phyloP scores from a whole-genome alignment of 495 filamentous ascomycete genomes.

The Podospora sp. region DNA sequence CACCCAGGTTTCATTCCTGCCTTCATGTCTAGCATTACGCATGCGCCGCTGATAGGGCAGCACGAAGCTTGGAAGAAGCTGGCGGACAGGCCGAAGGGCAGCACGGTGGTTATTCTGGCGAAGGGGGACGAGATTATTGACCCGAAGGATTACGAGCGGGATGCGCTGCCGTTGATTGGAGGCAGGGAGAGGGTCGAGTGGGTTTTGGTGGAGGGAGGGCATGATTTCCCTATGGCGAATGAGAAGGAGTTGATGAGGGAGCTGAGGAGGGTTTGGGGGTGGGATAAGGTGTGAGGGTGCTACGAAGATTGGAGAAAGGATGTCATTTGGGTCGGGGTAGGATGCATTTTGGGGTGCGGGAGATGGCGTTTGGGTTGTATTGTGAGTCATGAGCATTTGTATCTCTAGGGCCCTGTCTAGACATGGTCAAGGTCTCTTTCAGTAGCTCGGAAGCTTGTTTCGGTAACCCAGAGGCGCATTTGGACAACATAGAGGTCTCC shows the following conservation, averaged over 20 bases:
- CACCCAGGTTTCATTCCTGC: conserved; percentile 57
- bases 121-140: conserved; percentile 53
- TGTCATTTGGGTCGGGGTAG: too few relatives aligned
- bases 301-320: not conserved
- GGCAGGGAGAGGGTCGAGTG: conserved; percentile 45
- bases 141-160: conserved; percentile 37
- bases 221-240: conserved; percentile 56
- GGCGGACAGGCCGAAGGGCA: conserved; percentile 42
- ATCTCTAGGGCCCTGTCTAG: too few relatives aligned
- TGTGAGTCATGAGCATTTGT: too few relatives aligned
- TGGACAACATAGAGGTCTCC: too few relatives aligned
- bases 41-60: conserved; percentile 53
- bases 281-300: conserved; percentile 17
- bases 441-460: too few relatives aligned
- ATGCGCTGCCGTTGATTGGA: conserved; percentile 43
- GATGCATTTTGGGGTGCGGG: too few relatives aligned
- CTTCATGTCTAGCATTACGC: conserved; percentile 53
- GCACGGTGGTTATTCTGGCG: conserved; percentile 53
- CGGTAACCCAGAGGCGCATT: too few relatives aligned
- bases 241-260: conserved; percentile 39
- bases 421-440: too few relatives aligned
- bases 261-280: conserved; percentile 46
- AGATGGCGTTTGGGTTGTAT: too few relatives aligned
- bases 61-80: conserved; percentile 52
- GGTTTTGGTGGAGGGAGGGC: conserved; percentile 48